A percentile compares a stretch with the other conserved stretches of the same genome.
Conservation (phyloP, 2,329 filamentous ascomycete genomes). For the Plectosphaerella sp. region DNA sequence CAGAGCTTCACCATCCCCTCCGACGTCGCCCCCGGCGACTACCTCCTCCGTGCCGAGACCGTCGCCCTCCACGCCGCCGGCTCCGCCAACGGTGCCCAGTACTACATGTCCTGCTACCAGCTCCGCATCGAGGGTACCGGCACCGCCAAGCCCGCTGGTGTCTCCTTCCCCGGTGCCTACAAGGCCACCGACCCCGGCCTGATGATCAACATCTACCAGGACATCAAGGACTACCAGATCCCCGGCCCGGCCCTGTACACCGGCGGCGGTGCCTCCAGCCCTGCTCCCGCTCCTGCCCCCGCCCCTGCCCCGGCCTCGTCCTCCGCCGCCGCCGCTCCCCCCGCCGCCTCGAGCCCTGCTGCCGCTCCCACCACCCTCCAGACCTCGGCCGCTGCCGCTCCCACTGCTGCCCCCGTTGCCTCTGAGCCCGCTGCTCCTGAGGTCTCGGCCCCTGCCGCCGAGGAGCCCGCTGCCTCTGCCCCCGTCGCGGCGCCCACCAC, state of each 20-base stretch:
- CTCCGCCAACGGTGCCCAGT: slow-evolving; percentile 15
- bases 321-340: background rate
- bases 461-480: background rate
- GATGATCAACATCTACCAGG: slow-evolving; percentile 1
- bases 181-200: slow-evolving; percentile 4
- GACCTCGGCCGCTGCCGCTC: background rate
- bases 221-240: slow-evolving; percentile 8
- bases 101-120: slow-evolving; percentile 13
- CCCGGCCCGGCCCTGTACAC: slow-evolving; percentile 9
- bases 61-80: slow-evolving; percentile 37
- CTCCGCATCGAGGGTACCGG: slow-evolving; percentile 9
- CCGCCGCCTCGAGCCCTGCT: background rate
- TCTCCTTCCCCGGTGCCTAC: slow-evolving; percentile 11
- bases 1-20: slow-evolving; percentile 22
- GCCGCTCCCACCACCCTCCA: background rate
- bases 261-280: background rate
- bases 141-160: slow-evolving; percentile 13
- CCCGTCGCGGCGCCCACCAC: background rate
- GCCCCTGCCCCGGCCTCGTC: background rate
- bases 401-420: background rate
- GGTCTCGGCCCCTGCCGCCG: background rate
- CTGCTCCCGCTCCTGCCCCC: background rate
- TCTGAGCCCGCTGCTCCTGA: background rate
- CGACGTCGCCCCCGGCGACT: slow-evolving; percentile 34
- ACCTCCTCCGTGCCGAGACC: slow-evolving; percentile 37